Percentiles rank a stretch among this genome's conserved stretches.
Evolutionary conservation across 139 green algal genomes (phyloP).

Genomic region (Protoeuglena noctilucae): DNA sequence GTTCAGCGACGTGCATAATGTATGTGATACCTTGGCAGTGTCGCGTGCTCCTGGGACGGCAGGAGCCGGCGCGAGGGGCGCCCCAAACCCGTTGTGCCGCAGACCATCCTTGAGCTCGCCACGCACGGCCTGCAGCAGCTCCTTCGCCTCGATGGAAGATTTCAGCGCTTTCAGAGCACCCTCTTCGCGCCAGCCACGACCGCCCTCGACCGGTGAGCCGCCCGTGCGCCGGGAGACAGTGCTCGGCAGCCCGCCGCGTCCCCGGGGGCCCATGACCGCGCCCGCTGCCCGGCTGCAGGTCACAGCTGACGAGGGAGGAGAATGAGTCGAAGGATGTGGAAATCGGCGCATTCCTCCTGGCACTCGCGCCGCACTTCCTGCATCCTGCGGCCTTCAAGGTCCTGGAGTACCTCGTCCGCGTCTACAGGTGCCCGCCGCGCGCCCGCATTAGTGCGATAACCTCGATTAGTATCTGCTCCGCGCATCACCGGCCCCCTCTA

Average conservation of each 20-base stretch:
- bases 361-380: slow-evolving; percentile 65
- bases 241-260: slow-evolving; percentile 41
- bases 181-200: slow-evolving; percentile 26
- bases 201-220: background rate
- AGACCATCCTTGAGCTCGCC: no score
- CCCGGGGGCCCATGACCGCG: slow-evolving; percentile 5
- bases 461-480: no score
- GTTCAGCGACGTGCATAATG: no score
- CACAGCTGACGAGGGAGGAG: background rate
- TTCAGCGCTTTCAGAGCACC: no score
- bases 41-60: no score
- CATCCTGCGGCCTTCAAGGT: slow-evolving; percentile 40
- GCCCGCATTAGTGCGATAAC: no score
- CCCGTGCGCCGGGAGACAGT: slow-evolving; percentile 20
- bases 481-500: background rate
- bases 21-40: no score
- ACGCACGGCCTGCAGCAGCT: no score
- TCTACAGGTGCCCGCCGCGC: slow-evolving; percentile 68
- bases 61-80: no score
- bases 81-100: no score
- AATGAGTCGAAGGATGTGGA: slow-evolving; percentile 27
- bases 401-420: slow-evolving; percentile 72
- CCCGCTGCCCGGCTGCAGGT: background rate
- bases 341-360: slow-evolving; percentile 39
- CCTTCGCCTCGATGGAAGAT: no score